Evolutionary conservation across 1,139 yeast species (phyloP), one percentile per base, ranked within the genome.

Genomic region (Geotrichum citri-aurantii): DNA sequence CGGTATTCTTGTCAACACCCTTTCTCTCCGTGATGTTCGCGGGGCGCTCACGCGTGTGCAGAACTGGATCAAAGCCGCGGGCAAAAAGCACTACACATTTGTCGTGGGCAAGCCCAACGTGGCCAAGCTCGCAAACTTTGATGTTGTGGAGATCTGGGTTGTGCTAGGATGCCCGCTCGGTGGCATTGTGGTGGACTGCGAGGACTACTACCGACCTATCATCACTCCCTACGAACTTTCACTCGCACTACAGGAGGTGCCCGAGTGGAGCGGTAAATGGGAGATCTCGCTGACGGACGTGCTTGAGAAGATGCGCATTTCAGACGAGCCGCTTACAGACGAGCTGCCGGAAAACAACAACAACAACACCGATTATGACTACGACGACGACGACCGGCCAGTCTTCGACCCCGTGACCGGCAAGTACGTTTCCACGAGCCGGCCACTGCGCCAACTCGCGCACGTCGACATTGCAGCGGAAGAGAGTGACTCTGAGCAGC

Each of bases 41-140:
- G 76, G 72, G 11, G 75, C 91, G 37, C 77, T 92, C 54, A 81
- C 84, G 61, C 78, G 79, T 42, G 81, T 91, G 4, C 80, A 82
- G 26, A 69, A 75, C 27, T 81, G 85, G 72, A 82, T 93, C 60
- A 80, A 79, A 56, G 79, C 77, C 4, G 91, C 95, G 0, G 97
- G 91, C 1, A 93, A 93, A 73, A 95, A 95, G 69, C 93, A 88
- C 65, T 93, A 93, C 69, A 80, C 90, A 67, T 91, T 93, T 75
- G 98, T 92, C 6, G 98, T 93, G 7, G 99, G 99, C 17, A 95
- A 95, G 70, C 98, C 98, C n/a, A 93, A 93, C 68, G 97, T 93
- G 4, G 96, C 99, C 48, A 93, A 93, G 68, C 77, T 93, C 58
- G 99, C 99, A 12, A 93, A 93, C 71, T 93, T 95, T 69, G 98